Base-by-base conservation (phyloP, 345 rosid genomes). In the Euphorbia tirucalli region DNA sequence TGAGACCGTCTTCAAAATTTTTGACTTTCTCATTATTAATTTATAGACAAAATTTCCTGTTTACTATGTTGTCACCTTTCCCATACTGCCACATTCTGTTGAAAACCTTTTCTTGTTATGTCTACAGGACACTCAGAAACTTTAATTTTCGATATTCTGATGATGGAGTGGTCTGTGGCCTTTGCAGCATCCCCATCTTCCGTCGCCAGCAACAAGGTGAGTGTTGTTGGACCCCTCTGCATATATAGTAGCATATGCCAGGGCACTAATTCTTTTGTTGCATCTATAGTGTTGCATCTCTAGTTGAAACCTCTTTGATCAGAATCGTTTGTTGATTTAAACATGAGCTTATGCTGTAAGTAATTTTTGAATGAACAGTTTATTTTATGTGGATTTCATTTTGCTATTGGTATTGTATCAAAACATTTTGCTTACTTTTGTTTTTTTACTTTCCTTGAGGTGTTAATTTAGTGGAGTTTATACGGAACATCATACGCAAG, bases 121-220 rank as follows among this genome's bases (percentile, higher is more conserved):
- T 75, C 70, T 74, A 30, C 89, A 95, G 99, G 99, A 78, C 97
- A 92, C 64, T 68, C 89, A 10, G 99, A 95, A 77, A 95, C 99
- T 60, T 76, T 92, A 76, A 77, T 95, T 68, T 92, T 83, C 55
- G 99, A 95, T 80, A 77, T 90, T 69, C 37, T 92, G 66, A 90
- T 86, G 77, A 68, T 68, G 24, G 96, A 95, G 79, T 95, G 99
- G 97, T 92, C 97, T 61, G 78, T 92, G 66, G 90, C 89, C 65
- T 68, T 83, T 81, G 78, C 92, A 69, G 81, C 97, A 35, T 79
- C 88, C 49, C 86, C 90, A 43, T 90, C 96, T 76, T 92, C 97
- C 30, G 83, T 89, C 55, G 84, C 90, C 55, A 67, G 86, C 27
- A 89, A 87, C 84, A 92, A 90, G 96, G 98, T 90, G 16, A 71